Base-by-base conservation (phyloP, 257 asterid genomes). In the Asclepias syriaca region DNA sequence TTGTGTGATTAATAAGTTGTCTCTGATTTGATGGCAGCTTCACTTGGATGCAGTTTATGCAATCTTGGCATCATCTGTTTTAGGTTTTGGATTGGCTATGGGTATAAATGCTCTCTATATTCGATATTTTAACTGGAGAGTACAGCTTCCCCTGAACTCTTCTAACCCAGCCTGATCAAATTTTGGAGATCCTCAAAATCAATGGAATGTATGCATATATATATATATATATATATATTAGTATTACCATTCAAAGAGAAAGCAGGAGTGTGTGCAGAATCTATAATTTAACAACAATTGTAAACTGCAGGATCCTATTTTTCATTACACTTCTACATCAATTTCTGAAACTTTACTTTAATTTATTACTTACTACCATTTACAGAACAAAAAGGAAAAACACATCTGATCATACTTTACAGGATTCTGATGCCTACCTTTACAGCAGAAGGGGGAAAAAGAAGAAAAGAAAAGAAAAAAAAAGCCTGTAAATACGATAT, bases 61-160 rank as follows among this genome's bases (percentile, higher is more conserved):
- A 49, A 85, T 91, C 85, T 78, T 93, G 81, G 37, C 83, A 24
- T 77, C 94, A 27, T 77, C 97, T 22, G 79, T 85, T 77, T 32
- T 80, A 39, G 96, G 97, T 70, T 88, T 87, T 58, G 96, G 87
- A 22, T 71, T 75, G 76, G 78, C 96, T 64, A 80, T 85, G 77
- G 48, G 82, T 63, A 45, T 91, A 50, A 86, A 87, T 70, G 69
- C 84, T 15, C 19, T 91, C 71, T 91, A 84, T 43, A 84, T 80
- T 64, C 78, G 78, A 59, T 79, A 59, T 65, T 80, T 77, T 64
- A 76, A 77, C 19, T 76, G 91, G 91, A 86, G 86, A 68, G 73
- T 66, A 61, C 85, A 51, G 73, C 81, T 59, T 45, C 34, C 82
- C 54, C 83, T 68, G 77, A 74, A 77, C 70, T 66, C 85, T 4